Evolutionary conservation across 768 basidiomycete genomes (phyloP), one percentile per base, ranked within the genome.

Genomic region (Paxillus rubicundulus): DNA sequence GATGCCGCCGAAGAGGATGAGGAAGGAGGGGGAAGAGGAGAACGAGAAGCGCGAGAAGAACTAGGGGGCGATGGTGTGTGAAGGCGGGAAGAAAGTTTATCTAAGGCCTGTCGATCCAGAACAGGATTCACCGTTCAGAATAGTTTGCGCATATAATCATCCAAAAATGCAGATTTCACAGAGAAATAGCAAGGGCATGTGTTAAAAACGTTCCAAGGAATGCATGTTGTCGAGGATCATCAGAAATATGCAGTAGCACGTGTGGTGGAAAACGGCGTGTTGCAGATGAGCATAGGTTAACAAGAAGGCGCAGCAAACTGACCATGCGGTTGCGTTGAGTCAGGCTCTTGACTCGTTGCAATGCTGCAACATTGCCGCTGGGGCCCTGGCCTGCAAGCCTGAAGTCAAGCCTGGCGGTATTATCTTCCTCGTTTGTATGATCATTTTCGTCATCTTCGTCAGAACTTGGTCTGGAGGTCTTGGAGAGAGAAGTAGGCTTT

Each of bases 321-420:
- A 89, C 88, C 78, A 85, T 77, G 61, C 84, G 79, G 71, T 87
- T 91, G 50, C 87, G 77, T 61, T 88, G 80, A 14, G 85, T 80
- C 44, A 91, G 74, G 53, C 76, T 87, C 70, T 78, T 82, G 28
- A 86, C 86, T 41, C 87, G 77, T 65, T 86, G 81, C 54, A 91
- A 67, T 3, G 87, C 82, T 38, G 74, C 64, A 10, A 74, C 66
- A 60, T 85, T 85, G 57, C 84, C 81, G 61, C 71, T 84, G 30
- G 76, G 67, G 57, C 67, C 62, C 54, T 69, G 71, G 51, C 58
- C 62, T 50, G 66, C 64, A 43, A 70, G 59, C 52, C 71, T 69
- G 49, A 62, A 56, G 59, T 77, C 70, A 49, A 81, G 66, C 45
- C 77, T 71, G 50, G 85, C 85, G 16, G 86, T 88, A 57, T 79